A percentile compares a stretch with the other conserved stretches of the same genome.
phyloP scores from a whole-genome alignment of 176 grass and related monocot species.

The Panicum miliaceum region DNA sequence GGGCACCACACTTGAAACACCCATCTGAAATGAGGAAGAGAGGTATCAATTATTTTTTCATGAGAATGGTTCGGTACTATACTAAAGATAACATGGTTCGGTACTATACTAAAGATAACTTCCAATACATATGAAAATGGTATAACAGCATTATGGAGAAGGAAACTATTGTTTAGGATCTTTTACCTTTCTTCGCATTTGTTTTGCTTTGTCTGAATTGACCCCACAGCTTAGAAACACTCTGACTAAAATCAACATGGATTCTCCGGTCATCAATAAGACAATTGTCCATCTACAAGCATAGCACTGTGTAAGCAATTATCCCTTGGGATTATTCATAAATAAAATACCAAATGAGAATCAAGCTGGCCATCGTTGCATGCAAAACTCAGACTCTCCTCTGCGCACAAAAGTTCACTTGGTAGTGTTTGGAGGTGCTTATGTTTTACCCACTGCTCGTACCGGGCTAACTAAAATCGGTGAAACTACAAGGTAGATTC shows the following conservation, averaged over 20 bases:
- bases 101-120: no score
- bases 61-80: not conserved
- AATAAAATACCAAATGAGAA: conserved; percentile 26
- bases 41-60: not conserved
- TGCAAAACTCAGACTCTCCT: not conserved
- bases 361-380: not conserved
- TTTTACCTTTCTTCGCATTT: conserved; percentile 76
- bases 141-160: not conserved
- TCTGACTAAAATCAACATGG: conserved; percentile 99
- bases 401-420: not conserved
- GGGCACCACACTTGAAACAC: conserved; percentile 91
- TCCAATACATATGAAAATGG: not conserved
- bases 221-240: conserved; percentile 93
- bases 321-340: conserved; percentile 5
- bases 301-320: conserved; percentile 39
- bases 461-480: not conserved
- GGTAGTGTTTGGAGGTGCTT: no score
- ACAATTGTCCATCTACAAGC: conserved; percentile 93
- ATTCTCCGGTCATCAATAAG: conserved; percentile 96
- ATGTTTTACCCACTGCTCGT: not conserved
- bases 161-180: not conserved
- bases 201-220: conserved; percentile 92
- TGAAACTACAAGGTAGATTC: not conserved
- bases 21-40: conserved; percentile 61
- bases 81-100: conserved; percentile 10